Percentiles rank a stretch among this genome's conserved stretches.
Conservation (phyloP, 2,329 filamentous ascomycete species). For the Diaporthe citriasiana region DNA sequence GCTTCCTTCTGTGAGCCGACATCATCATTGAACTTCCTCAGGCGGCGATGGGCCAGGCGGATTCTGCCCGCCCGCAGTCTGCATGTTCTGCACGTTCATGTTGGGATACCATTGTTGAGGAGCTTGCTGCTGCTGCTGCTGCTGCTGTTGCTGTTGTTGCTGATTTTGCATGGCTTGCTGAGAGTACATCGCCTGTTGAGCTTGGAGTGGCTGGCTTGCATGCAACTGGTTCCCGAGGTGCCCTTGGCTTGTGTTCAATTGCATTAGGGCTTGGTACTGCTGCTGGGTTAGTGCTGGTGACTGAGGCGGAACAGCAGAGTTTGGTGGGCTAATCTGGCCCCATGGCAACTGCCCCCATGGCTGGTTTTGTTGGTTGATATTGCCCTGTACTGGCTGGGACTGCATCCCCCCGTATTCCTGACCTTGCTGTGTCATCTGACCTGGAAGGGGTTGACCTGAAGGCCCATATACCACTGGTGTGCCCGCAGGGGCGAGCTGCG, state of each 20-base stretch:
- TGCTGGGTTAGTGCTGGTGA: neutral
- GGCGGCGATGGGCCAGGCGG: neutral
- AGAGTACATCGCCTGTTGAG: neutral
- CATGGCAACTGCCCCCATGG: no score
- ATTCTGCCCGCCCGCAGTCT: neutral
- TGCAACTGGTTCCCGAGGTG: neutral
- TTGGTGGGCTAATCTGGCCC: neutral
- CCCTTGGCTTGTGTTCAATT: neutral
- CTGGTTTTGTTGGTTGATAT: neutral
- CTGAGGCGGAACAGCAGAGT: neutral
- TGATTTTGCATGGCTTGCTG: neutral
- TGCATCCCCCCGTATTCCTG: neutral
- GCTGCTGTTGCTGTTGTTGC: constrained; percentile 5
- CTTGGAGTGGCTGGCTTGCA: neutral
- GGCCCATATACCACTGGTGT: neutral
- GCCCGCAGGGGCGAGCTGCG: neutral
- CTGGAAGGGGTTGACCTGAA: neutral
- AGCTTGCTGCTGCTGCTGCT: neutral
- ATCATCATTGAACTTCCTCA: neutral
- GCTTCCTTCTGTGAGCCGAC: no score
- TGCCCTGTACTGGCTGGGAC: neutral
- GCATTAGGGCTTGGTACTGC: neutral
- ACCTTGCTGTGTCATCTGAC: neutral
- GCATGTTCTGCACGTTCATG: neutral
- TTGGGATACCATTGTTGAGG: neutral